Percentiles rank a stretch among this genome's conserved stretches.
These are phyloP conservation scores for Aspergillus leporis DNA, from an alignment of 495 filamentous ascomycete species.

Conservation along the genomic window DNA sequence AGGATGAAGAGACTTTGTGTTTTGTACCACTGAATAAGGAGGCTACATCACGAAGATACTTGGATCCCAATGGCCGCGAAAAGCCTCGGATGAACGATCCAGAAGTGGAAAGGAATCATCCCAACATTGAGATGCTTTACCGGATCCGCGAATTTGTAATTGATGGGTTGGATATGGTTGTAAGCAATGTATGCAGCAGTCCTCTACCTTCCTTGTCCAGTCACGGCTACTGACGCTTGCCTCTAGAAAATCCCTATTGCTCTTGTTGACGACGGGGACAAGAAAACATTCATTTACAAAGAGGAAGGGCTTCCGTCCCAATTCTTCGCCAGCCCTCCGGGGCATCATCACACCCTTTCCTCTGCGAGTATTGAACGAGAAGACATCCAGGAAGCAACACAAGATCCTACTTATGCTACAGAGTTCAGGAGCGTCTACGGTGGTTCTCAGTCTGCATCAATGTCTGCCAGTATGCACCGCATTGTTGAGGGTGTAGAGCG, in stretches of 20 bases:
- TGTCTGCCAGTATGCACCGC: conserved; percentile 53
- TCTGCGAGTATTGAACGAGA: conserved; percentile 45
- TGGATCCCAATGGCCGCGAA: conserved; percentile 36
- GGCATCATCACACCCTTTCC: conserved; percentile 38
- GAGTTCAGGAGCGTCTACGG: conserved; percentile 42
- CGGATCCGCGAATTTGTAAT: conserved; percentile 67
- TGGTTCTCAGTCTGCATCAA: conserved; percentile 48
- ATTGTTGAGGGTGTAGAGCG: conserved; percentile 64
- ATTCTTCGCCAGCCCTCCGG: conserved; percentile 45
- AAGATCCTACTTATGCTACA: conserved; percentile 30
- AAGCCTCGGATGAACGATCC: conserved; percentile 59
- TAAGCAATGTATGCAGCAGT: conserved; percentile 45
- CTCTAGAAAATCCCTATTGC: conserved; percentile 46
- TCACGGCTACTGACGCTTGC: conserved; percentile 12
- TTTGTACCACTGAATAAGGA: conserved; percentile 65
- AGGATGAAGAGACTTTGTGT: conserved; percentile 75
- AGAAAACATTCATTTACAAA: conserved; percentile 56
- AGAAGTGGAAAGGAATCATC: conserved; percentile 58
- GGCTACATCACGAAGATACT: conserved; percentile 50
- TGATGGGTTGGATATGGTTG: conserved; percentile 61
- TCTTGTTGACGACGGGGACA: conserved; percentile 46
- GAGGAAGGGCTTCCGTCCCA: conserved; percentile 56
- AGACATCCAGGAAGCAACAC: conserved; percentile 39
- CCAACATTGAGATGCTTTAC: conserved; percentile 70
- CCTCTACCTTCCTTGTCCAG: background rate